Percentiles rank a stretch among this genome's conserved stretches.
Evolutionary conservation across 768 basidiomycete species (phyloP).

Genomic region (Boletus rubroflammeus): DNA sequence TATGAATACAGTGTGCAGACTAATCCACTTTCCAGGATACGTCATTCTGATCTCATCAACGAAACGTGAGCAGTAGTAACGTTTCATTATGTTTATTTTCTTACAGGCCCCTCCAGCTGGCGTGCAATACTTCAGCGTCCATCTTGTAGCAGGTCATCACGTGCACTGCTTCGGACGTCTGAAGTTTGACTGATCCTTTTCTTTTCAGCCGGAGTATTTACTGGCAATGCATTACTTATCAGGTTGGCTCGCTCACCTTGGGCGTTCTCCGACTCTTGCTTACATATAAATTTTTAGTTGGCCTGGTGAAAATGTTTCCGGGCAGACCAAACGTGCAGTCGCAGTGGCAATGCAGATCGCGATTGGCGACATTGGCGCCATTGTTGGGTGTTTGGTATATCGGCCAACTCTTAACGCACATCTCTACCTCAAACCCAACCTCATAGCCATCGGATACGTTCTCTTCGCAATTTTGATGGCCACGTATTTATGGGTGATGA

Average conservation of each 20-base stretch:
- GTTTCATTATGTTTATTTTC: neutral
- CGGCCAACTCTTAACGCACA: constrained; percentile 45
- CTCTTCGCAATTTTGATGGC: constrained; percentile 44
- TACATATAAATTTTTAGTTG: constrained; percentile 32
- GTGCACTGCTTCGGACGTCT: neutral
- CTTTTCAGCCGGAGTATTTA: constrained; percentile 47
- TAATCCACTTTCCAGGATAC: constrained; percentile 40
- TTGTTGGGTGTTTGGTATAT: constrained; percentile 55
- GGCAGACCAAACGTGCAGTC: constrained; percentile 62
- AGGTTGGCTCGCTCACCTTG: constrained; percentile 34
- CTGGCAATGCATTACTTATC: constrained; percentile 53
- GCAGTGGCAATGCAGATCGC: constrained; percentile 63
- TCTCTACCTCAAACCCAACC: constrained; percentile 52
- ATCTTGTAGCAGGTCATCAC: constrained; percentile 40
- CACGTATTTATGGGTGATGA: constrained; percentile 44
- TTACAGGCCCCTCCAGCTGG: constrained; percentile 34
- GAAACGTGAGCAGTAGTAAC: constrained; percentile 34
- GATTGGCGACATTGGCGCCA: constrained; percentile 58
- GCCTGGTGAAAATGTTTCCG: constrained; percentile 66
- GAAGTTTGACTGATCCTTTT: neutral
- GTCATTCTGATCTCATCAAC: constrained; percentile 49
- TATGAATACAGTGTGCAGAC: neutral
- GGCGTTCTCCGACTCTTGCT: neutral
- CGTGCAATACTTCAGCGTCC: constrained; percentile 55
- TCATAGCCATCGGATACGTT: constrained; percentile 58